These are phyloP conservation scores for Fraxinus baroniana DNA, from an alignment of 305 asterid genomes.

Conservation along the genomic window DNA sequence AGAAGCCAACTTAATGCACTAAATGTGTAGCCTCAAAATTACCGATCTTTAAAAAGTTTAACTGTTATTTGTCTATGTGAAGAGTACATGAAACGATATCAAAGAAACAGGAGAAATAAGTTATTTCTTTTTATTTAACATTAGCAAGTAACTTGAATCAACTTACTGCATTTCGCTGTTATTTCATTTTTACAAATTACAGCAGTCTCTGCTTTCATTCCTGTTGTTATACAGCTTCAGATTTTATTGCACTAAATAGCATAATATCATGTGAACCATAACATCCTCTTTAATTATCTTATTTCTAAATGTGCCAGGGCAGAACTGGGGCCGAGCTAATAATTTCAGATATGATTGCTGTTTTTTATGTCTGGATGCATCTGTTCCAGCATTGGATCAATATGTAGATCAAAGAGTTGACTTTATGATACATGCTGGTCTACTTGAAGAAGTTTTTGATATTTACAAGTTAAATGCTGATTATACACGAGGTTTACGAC, in stretches of 20 bases:
- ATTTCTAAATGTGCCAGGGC: conserved; percentile 74
- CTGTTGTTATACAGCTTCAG: background rate
- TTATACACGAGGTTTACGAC: conserved; percentile 82
- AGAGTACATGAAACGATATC: background rate
- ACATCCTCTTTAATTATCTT: conserved; percentile 26
- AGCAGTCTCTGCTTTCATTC: background rate
- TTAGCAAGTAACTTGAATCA: background rate
- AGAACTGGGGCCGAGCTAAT: conserved; percentile 93
- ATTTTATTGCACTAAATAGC: background rate
- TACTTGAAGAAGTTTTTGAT: conserved; percentile 68
- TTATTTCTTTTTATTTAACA: background rate
- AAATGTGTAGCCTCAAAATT: background rate
- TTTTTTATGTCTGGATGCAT: conserved; percentile 83
- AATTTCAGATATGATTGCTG: conserved; percentile 68
- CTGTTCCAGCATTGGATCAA: conserved; percentile 68
- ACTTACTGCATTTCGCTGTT: background rate
- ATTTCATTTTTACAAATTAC: background rate
- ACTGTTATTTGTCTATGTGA: background rate
- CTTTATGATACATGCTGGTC: conserved; percentile 65
- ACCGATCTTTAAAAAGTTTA: background rate
- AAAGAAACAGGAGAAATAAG: background rate
- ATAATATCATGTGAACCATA: conserved; percentile 11
- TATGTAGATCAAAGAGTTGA: conserved; percentile 85
- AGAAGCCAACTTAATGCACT: background rate
- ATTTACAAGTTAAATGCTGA: conserved; percentile 64